Percentiles rank a stretch among this genome's conserved stretches.
Evolutionary conservation across 257 asterid species (phyloP).

Genomic region (Salvia miltiorrhiza): DNA sequence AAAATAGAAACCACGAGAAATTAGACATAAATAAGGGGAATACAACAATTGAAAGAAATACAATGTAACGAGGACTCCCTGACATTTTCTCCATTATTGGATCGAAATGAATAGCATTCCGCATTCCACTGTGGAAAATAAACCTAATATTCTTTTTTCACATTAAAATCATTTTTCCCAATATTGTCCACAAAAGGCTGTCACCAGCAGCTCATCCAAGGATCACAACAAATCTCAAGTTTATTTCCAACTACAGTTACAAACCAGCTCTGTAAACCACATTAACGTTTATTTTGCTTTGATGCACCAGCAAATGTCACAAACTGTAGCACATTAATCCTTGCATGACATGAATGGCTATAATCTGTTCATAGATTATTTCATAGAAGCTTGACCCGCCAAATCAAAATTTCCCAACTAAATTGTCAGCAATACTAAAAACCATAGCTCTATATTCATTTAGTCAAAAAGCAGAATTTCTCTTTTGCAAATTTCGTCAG

Average conservation of each 20-base stretch:
- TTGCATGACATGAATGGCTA: background rate
- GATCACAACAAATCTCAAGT: background rate
- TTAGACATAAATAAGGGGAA: background rate
- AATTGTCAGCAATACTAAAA: background rate
- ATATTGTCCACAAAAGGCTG: background rate
- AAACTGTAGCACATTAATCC: background rate
- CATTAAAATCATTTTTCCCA: background rate
- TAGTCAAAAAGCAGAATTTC: background rate
- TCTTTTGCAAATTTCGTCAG: background rate
- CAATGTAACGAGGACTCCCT: background rate
- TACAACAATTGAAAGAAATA: background rate
- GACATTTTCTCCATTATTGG: background rate
- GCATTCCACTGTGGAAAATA: background rate
- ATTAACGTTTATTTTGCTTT: background rate
- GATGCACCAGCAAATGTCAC: background rate
- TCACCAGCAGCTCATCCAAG: background rate
- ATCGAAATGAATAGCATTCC: background rate
- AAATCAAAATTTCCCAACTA: background rate
- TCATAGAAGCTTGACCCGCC: background rate
- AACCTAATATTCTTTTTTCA: background rate
- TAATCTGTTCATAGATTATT: background rate
- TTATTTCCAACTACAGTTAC: background rate
- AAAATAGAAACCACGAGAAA: background rate
- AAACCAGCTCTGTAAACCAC: background rate
- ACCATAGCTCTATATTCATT: background rate